Base-by-base conservation (phyloP, 2,329 filamentous ascomycete species). In the Cyphellophora europaea region DNA sequence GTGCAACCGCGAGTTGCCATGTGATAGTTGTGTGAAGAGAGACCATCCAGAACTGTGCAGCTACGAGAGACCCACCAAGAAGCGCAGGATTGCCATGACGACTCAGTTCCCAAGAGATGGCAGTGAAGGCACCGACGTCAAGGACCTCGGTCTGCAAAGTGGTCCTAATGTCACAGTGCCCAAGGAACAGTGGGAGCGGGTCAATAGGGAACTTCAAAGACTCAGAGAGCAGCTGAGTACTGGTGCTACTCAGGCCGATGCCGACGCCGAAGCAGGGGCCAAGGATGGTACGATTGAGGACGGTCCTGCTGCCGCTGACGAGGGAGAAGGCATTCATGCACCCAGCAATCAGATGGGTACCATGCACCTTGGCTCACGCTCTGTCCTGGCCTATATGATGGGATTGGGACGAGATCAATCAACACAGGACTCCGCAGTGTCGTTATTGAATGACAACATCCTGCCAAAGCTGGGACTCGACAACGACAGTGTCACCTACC, bases 401-500 rank as follows among this genome's bases (percentile, higher is more conserved):
- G 61, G 62, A 5, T 59, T 71, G 45, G 67, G 69, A 15, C 66
- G 71, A 21, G 63, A 74, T 10, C 59, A 61, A 11, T 59, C 60
- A 8, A 57, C 63, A 23, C 61, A 65, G 42, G 53, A 57, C 28
- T 52, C 51, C 13, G 57, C 63, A 3, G 67, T 74, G 43, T 69
- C 75, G 32, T 55, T 77, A 10, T 54, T 77, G 29, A 72, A 75
- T 44, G 74, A 73, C 45, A 74, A 71, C 30, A 74, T 79, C 44
- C 54, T 79, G 14, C 74, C 74, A 0, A 71, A 78, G 36, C 65
- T 79, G 37, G 74, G 74, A 3, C 60, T 79, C 19, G 74, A 78
- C 49, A 78, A 79, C 45, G 74, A 78, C 48, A 73, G 69, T 23
- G 72, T 72, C 3, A 78, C 74, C 6, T 79, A 79, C 49, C 74